phyloP scores from a whole-genome alignment of 2,329 filamentous ascomycete species.

The Clonostachys sp. region DNA sequence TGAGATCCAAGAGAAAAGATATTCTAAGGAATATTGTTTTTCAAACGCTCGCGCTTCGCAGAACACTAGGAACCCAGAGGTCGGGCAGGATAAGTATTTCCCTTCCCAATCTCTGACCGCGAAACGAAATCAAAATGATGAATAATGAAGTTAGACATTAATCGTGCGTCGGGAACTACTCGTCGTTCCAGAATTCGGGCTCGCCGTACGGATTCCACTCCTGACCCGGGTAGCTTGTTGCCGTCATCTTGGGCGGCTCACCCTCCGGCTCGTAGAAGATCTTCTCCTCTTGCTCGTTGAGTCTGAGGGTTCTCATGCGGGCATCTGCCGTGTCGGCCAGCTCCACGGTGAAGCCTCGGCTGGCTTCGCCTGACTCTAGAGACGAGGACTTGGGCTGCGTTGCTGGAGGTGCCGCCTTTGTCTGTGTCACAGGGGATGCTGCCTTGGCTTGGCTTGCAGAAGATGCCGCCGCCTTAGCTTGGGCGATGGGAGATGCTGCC shows the following conservation, averaged over 20 bases:
- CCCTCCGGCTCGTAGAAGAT: slow-evolving; percentile 35
- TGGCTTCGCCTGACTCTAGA: too few relatives aligned
- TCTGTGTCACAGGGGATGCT: background rate
- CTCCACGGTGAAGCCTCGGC: slow-evolving; percentile 14
- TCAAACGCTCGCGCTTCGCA: too few relatives aligned
- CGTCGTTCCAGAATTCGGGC: slow-evolving; percentile 15
- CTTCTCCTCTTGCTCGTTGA: slow-evolving; percentile 47
- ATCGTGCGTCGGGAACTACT: background rate
- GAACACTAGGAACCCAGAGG: too few relatives aligned
- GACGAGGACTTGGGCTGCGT: too few relatives aligned
- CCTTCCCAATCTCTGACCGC: too few relatives aligned
- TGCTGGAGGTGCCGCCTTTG: background rate
- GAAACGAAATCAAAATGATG: background rate
- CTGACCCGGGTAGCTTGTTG: slow-evolving; percentile 65
- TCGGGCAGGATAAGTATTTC: background rate
- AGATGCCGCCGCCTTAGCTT: background rate
- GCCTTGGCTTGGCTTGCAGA: background rate
- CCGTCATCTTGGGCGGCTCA: slow-evolving; percentile 53
- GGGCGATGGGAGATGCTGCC: background rate
- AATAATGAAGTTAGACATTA: background rate
- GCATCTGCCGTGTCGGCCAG: slow-evolving; percentile 37
- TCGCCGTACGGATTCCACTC: slow-evolving; percentile 60
- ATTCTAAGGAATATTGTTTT: too few relatives aligned
- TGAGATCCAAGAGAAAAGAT: too few relatives aligned
- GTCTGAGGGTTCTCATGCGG: slow-evolving; percentile 35